Evolutionary conservation across 139 green algal genomes (phyloP), one percentile per base, ranked within the genome.

Genomic region (Dunaliella primolecta): DNA sequence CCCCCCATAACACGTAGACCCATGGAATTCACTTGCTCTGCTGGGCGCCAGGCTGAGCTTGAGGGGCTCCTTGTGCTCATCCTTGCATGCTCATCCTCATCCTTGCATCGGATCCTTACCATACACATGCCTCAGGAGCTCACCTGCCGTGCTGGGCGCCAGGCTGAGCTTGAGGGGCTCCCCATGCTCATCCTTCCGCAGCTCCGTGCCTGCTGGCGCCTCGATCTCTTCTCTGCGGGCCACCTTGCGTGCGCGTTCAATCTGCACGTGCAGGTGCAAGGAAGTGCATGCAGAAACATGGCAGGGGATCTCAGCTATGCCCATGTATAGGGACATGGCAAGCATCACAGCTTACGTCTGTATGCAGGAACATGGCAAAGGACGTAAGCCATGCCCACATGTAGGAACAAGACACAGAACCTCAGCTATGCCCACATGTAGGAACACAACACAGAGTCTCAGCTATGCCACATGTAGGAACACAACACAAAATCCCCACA

Each of bases 211-310:
- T 64, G 25, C 27, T 11, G 71, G 21, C 25, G 71, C 82, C 20
- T 87, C 87, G 2, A 30, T 32, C 0, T 57, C 25, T 27, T 87
- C 85, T 55, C 71, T 83, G 21, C 46, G 3, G 0, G 88, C 85
- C 35, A 86, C 27, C 86, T 92, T 87, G 64, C 85, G 87, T 20
- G 93, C 92, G 1, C 88, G 87, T 81, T 89, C 89, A 32, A 94
- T 90, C 88, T 96, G 92, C 80, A 30, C 7, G 15, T 72, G 36
- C 71, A 81, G 34, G 31, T 30, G 35, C 79, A 81, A 78, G 72
- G 15, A 86, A n/a, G n/a, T n/a, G n/a, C n/a, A n/a, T n/a, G n/a
- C n/a, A n/a, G n/a, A n/a, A n/a, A n/a, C n/a, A n/a, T n/a, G n/a
- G n/a, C n/a, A n/a, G n/a, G n/a, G n/a, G n/a, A n/a, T n/a, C n/a